phyloP scores from a whole-genome alignment of 768 basidiomycete species.

The Psilocybe azurescens region DNA sequence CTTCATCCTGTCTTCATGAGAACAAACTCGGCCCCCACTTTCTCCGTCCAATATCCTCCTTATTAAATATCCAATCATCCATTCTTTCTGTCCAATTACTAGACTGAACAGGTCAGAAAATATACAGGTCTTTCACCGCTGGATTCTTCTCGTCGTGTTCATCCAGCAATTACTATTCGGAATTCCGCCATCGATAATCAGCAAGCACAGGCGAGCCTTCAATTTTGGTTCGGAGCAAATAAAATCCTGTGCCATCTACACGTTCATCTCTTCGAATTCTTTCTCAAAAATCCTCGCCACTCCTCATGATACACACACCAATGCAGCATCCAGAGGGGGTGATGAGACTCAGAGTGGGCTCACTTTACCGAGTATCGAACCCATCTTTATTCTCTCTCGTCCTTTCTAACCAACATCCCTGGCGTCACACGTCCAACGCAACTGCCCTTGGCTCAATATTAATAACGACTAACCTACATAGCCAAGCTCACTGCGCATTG shows the following conservation, averaged over 20 bases:
- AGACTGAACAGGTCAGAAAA: not conserved
- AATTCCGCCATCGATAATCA: conserved; percentile 8
- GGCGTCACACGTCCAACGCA: not conserved
- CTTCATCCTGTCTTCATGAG: conserved; percentile 14
- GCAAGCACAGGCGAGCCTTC: not conserved
- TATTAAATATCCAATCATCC: not conserved
- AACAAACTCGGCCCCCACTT: conserved; percentile 11
- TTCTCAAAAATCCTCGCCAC: not conserved
- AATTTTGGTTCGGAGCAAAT: not conserved
- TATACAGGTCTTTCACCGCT: not conserved
- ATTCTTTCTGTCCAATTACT: no score
- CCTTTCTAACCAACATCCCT: not conserved
- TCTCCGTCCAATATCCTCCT: conserved; percentile 7
- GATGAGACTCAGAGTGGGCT: not conserved
- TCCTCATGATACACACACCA: not conserved
- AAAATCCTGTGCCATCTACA: not conserved
- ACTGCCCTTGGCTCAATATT: not conserved
- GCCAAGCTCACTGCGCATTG: not conserved
- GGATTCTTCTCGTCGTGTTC: not conserved
- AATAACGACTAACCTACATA: not conserved
- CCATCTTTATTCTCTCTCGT: not conserved
- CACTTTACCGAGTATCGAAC: not conserved
- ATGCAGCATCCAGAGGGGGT: not conserved
- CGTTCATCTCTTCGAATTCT: not conserved
- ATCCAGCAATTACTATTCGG: not conserved